Base-by-base conservation (phyloP, 805 yeast genomes). In the Pichia eremophila region DNA sequence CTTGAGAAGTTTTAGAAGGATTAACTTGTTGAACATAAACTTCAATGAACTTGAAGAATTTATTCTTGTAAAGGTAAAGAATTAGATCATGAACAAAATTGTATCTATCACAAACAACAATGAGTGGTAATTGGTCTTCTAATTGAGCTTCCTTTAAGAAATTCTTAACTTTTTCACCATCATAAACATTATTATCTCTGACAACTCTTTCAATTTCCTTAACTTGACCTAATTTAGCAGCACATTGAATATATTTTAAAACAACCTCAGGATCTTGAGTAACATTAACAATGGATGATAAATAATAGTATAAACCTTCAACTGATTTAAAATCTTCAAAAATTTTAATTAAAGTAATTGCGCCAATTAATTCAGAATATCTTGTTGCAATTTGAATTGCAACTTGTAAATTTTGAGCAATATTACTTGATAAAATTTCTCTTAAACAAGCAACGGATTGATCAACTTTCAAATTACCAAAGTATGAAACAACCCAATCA, bases 1-100 rank as follows among this genome's bases (percentile, higher is more conserved):
- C 99, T 67, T 90, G 95, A 8, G 99, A 95, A 17, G 99, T 87
- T 65, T 85, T 87, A 9, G 95, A 73, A 46, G 99, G 96, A 69
- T 93, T 93, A 45, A 93, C 98, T 64, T 89, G 95, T 72, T 93
- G 98, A 48, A 93, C 99, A 61, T 91, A 93, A 43, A 93, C 95
- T 71, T 93, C 98, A 67, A 93, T 93, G 59, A 91, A 93, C 68
- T 93, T 89, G 79, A 89, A 86, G 70, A 82, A 91, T 67, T 91
- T 90, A 70, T 90, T 86, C 73, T 91, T 93, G 81, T 93, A 93
- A 65, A 93, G 75, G 71, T 85, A 93, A 61, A 93, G 76, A 48
- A 93, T 82, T 70, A 93, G 78, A 67, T 93, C 99, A 66, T 93
- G 98, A 47, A 90, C 88, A 65, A 81, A 93, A 65, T 82, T 74